These are phyloP conservation scores for Annona squamosa DNA, from an alignment of 164 flowering plant genomes.

Conservation along the genomic window DNA sequence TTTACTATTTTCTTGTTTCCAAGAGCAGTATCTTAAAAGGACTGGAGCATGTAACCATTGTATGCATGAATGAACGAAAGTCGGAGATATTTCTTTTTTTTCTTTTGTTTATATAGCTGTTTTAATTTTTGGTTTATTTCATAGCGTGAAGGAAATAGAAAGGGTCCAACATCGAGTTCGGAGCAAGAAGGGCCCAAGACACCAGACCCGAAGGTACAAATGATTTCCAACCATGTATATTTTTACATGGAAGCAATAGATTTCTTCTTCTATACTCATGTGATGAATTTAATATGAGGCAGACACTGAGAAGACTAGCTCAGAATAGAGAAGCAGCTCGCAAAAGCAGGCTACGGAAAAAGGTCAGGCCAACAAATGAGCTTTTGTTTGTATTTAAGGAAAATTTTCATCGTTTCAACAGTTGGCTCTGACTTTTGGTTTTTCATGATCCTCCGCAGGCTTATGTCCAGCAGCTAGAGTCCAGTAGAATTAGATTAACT, in stretches of 20 bases:
- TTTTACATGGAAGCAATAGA: not conserved
- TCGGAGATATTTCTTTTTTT: not conserved
- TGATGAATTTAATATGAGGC: conserved; percentile 10
- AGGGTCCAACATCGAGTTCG: conserved; percentile 67
- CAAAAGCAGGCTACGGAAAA: conserved; percentile 97
- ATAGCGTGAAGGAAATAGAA: conserved; percentile 73
- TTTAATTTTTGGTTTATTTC: not conserved
- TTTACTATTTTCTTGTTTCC: not conserved
- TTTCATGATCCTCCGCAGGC: conserved; percentile 45
- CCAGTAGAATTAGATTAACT: conserved; percentile 85
- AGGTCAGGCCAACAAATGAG: conserved; percentile 33
- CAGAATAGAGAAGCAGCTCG: conserved; percentile 99
- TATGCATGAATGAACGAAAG: not conserved
- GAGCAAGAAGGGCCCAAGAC: conserved; percentile 96
- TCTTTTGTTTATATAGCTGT: not conserved
- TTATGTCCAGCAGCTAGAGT: conserved; percentile 92
- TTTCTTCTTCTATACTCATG: not conserved
- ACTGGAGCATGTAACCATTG: not conserved
- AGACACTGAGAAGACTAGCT: conserved; percentile 97
- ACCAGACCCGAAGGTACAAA: conserved; percentile 80
- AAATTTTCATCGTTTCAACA: not conserved
- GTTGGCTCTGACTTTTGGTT: not conserved
- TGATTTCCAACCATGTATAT: not conserved
- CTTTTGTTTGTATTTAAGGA: not conserved
- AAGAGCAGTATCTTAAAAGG: not conserved